These are phyloP conservation scores for Eimeria praecox DNA, from an alignment of 169 alveolate species.

Conservation along the genomic window DNA sequence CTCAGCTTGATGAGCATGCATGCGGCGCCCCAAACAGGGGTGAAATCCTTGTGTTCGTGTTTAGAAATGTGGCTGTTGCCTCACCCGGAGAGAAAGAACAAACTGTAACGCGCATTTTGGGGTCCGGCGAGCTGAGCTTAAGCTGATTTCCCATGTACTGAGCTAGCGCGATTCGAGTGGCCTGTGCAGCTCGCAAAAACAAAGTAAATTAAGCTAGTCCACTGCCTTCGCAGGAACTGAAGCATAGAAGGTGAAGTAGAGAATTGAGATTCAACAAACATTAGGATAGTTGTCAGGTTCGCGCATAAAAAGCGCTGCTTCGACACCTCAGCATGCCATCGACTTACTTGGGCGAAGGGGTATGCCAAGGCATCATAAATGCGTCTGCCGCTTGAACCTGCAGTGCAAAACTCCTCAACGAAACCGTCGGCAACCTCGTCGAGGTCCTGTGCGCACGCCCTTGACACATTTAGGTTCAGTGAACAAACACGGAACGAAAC, in stretches of 20 bases:
- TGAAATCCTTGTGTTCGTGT: neutral
- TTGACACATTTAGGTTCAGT: neutral
- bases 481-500: neutral
- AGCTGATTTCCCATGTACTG: slow-evolving; percentile 29
- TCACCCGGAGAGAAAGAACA: slow-evolving; percentile 36
- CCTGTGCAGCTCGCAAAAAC: neutral
- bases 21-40: neutral
- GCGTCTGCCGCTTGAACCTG: slow-evolving; percentile 2
- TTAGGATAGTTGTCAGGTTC: too few relatives aligned
- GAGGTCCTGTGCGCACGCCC: slow-evolving; percentile 22
- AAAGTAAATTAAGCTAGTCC: neutral
- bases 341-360: slow-evolving; percentile 24
- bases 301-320: neutral
- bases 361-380: slow-evolving; percentile 38
- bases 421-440: neutral
- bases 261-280: too few relatives aligned
- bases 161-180: slow-evolving; percentile 31
- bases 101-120: neutral
- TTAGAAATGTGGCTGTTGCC: neutral
- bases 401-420: neutral
- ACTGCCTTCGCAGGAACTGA: too few relatives aligned
- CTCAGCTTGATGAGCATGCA: neutral
- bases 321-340: neutral
- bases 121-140: neutral
- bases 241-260: too few relatives aligned